Evolutionary conservation across 2,329 filamentous ascomycete genomes (phyloP).

Genomic region (Aspergillus persii): DNA sequence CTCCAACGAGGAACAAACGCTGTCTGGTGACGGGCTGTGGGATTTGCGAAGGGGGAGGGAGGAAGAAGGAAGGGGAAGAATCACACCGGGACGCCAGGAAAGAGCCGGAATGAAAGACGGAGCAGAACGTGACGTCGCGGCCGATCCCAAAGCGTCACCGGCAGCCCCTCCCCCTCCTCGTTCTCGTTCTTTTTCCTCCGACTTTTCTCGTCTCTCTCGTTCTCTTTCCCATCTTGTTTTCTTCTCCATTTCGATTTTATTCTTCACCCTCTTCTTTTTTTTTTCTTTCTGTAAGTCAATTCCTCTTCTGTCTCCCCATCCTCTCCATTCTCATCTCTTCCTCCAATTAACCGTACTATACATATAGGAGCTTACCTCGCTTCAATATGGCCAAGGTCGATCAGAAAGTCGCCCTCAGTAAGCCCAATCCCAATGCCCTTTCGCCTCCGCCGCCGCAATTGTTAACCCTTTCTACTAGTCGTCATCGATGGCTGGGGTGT

Average conservation of each 20-base stretch:
- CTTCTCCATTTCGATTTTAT: conserved; percentile 6
- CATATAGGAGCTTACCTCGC: conserved; percentile 18
- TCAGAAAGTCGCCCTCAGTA: conserved; percentile 68
- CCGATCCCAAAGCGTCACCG: conserved; percentile 35
- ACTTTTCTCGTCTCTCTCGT: conserved; percentile 13
- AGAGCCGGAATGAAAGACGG: conserved; percentile 31
- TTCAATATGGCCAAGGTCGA: conserved; percentile 64
- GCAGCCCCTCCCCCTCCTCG: conserved; percentile 24
- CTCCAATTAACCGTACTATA: conserved; percentile 19
- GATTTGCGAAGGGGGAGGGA: background rate
- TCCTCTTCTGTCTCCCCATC: background rate
- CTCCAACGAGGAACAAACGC: conserved; percentile 15
- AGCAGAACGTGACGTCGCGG: conserved; percentile 32
- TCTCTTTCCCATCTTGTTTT: conserved; percentile 15
- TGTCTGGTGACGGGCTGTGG: background rate
- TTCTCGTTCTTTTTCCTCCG: conserved; percentile 8
- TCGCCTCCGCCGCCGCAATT: conserved; percentile 14
- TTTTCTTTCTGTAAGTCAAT: conserved; percentile 9
- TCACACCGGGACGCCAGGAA: conserved; percentile 22
- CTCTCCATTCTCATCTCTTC: conserved; percentile 5
- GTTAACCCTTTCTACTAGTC: conserved; percentile 56
- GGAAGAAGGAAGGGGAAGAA: background rate
- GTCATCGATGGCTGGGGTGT: conserved; percentile 99
- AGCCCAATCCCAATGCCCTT: conserved; percentile 32
- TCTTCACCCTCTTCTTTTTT: background rate